Conservation (phyloP, 106 monocot genomes). For the Xerophyta viscosa region DNA sequence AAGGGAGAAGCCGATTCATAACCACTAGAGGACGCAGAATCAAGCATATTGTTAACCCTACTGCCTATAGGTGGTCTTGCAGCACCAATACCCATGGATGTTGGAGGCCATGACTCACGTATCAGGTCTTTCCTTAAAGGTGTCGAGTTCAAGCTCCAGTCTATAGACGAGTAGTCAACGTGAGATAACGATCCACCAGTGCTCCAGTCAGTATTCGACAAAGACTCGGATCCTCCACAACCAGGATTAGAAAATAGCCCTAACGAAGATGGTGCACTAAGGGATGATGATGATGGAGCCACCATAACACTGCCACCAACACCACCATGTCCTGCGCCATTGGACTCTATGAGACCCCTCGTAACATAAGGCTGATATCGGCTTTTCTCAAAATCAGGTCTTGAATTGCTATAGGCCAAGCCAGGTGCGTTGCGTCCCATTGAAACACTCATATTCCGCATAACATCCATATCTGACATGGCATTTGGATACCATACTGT, state of each 20-base stretch:
- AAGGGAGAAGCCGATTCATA: conserved; percentile 65
- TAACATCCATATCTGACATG: conserved; percentile 11
- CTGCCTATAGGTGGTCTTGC: conserved; percentile 7
- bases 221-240: conserved; percentile 21
- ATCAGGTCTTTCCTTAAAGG: conserved; percentile 12
- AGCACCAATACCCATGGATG: conserved; percentile 31
- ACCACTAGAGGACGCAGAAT: conserved; percentile 8
- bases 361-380: conserved; percentile 18
- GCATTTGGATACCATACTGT: conserved; percentile 32
- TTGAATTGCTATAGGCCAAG: conserved; percentile 12
- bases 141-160: conserved; percentile 69
- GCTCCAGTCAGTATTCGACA: conserved; percentile 46
- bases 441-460: conserved; percentile 21
- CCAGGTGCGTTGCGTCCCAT: conserved; percentile 18
- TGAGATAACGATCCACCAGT: conserved; percentile 16
- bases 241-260: conserved; percentile 56
- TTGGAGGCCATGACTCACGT: conserved; percentile 33
- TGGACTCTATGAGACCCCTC: conserved; percentile 14
- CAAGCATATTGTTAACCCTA: conserved; percentile 5
- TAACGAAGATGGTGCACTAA: conserved; percentile 38
- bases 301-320: conserved; percentile 13
- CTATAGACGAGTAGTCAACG: conserved; percentile 73
- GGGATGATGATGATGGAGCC: conserved; percentile 9
- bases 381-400: conserved; percentile 22
- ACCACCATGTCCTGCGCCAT: conserved; percentile 20